Conservation (phyloP, 305 asterid species). For the Fraxinus platypoda region DNA sequence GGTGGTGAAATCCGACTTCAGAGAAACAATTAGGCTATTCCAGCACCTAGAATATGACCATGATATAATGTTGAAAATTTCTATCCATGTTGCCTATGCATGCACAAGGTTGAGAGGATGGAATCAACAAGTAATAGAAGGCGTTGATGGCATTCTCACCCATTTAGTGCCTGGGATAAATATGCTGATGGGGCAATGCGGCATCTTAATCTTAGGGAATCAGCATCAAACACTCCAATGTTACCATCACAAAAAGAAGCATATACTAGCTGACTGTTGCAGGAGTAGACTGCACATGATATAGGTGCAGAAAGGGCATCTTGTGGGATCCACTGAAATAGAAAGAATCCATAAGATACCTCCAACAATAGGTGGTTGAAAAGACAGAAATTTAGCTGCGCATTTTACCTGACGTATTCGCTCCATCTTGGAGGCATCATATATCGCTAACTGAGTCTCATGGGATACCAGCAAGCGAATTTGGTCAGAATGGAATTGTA, state of each 20-base stretch:
- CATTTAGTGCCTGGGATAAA: constrained; percentile 61
- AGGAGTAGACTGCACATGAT: constrained; percentile 86
- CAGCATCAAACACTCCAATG: constrained; percentile 85
- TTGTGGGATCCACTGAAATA: constrained; percentile 88
- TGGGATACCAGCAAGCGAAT: constrained; percentile 84
- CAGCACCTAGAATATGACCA: not conserved
- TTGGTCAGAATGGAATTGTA: constrained; percentile 90
- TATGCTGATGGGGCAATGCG: constrained; percentile 82
- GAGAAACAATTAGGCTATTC: not conserved
- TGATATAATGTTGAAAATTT: constrained; percentile 11
- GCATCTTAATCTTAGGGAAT: constrained; percentile 79
- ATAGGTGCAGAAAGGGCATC: constrained; percentile 85
- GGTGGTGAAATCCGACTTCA: not conserved
- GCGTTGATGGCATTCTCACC: constrained; percentile 49
- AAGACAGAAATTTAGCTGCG: constrained; percentile 8
- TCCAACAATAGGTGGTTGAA: not conserved
- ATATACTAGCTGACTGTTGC: constrained; percentile 86
- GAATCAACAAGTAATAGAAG: constrained; percentile 13
- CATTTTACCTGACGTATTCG: constrained; percentile 80
- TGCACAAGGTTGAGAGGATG: not conserved
- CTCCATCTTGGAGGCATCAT: constrained; percentile 94
- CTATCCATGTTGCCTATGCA: not conserved
- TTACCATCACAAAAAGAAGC: constrained; percentile 89
- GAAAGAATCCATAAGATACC: constrained; percentile 18
- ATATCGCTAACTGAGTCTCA: constrained; percentile 86